These are phyloP conservation scores for Chaetomium olivaceum DNA, from an alignment of 2,329 filamentous ascomycete species.

Conservation along the genomic window DNA sequence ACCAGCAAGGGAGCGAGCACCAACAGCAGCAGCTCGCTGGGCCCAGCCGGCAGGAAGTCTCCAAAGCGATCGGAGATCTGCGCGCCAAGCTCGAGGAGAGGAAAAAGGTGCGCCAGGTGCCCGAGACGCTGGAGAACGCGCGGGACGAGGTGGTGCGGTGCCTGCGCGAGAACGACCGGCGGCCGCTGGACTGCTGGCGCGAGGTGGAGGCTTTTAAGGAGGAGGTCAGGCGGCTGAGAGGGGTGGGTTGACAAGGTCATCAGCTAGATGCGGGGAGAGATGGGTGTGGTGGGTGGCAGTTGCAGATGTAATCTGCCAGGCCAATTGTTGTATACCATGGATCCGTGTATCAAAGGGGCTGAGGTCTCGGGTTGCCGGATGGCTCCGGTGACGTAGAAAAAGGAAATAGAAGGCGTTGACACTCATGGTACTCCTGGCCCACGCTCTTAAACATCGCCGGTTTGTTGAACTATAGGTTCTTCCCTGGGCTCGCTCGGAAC, in stretches of 20 bases:
- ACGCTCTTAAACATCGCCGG: conserved; percentile 17
- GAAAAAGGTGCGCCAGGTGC: conserved; percentile 67
- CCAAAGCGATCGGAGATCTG: conserved; percentile 61
- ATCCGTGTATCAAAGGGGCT: conserved; percentile 16
- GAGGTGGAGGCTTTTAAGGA: conserved; percentile 90
- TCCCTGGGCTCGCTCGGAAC: not conserved
- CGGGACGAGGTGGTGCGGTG: conserved; percentile 77
- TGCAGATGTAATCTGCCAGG: not conserved
- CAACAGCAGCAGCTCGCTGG: conserved; percentile 29
- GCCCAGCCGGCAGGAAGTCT: conserved; percentile 50
- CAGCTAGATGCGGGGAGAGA: conserved; percentile 37
- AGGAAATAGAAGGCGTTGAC: not conserved
- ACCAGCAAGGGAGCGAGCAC: conserved; percentile 35
- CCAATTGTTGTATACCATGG: conserved; percentile 18
- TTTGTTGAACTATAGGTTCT: conserved; percentile 18
- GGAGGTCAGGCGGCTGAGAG: conserved; percentile 81
- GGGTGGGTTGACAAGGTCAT: conserved; percentile 84
- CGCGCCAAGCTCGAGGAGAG: conserved; percentile 60
- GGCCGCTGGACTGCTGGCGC: conserved; percentile 90
- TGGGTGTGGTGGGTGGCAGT: conserved; percentile 24
- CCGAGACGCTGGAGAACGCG: conserved; percentile 71
- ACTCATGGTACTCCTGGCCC: not conserved
- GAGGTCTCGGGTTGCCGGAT: not conserved
- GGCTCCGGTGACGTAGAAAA: conserved; percentile 4
- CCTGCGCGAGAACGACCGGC: conserved; percentile 77